These are phyloP conservation scores for Trichoderma sp. DNA, from an alignment of 2,329 filamentous ascomycete species.

Conservation along the genomic window DNA sequence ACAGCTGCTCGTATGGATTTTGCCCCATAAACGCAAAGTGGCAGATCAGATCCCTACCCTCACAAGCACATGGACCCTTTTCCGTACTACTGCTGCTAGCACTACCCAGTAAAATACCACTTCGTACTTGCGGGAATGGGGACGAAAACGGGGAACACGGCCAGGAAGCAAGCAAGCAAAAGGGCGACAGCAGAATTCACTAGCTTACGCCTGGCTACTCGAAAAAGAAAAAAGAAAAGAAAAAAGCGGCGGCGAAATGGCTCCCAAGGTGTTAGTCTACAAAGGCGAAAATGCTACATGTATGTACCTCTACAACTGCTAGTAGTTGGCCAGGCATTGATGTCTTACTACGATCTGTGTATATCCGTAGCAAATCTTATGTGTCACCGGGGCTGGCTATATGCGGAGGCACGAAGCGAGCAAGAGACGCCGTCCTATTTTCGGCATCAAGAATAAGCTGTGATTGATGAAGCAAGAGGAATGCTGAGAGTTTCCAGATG, in stretches of 20 bases:
- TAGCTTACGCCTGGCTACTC: not conserved
- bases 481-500: not conserved
- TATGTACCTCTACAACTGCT: not conserved
- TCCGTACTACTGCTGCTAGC: not conserved
- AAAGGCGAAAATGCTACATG: not conserved
- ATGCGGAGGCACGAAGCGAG: too few relatives aligned
- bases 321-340: not conserved
- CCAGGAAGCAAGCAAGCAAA: not conserved
- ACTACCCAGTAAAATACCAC: not conserved
- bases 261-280: not conserved
- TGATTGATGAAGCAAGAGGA: not conserved
- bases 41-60: not conserved
- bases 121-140: not conserved
- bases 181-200: not conserved
- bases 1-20: not conserved
- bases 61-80: not conserved
- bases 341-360: not conserved
- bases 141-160: not conserved
- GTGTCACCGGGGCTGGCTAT: not conserved
- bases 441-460: not conserved
- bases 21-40: not conserved
- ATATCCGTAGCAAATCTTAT: not conserved
- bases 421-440: not conserved
- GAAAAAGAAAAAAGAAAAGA: not conserved
- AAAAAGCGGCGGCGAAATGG: not conserved